Percentiles rank a stretch among this genome's conserved stretches.
phyloP scores from a whole-genome alignment of 1,139 yeast genomes.

The Hyphopichia pseudoburtonii region DNA sequence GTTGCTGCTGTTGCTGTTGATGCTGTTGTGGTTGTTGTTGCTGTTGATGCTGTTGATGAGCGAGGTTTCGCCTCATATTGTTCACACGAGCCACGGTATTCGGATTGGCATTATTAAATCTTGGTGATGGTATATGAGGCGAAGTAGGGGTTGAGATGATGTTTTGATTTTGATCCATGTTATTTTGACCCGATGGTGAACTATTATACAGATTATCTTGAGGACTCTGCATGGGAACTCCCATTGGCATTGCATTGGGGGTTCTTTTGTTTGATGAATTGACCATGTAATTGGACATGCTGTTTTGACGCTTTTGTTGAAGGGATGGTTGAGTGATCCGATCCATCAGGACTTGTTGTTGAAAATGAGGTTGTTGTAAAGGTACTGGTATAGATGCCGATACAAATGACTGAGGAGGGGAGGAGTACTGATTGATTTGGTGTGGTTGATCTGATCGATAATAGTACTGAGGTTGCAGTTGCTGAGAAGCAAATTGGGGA shows the following conservation, averaged over 20 bases:
- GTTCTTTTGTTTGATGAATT: conserved; percentile 37
- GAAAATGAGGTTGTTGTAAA: not conserved
- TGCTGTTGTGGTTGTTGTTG: conserved; percentile 10
- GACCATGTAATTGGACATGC: conserved; percentile 35
- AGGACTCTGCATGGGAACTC: conserved; percentile 14
- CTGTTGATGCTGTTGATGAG: conserved; percentile 13
- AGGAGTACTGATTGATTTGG: too few relatives aligned
- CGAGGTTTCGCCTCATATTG: conserved; percentile 12
- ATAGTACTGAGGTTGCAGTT: not conserved
- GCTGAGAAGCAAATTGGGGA: too few relatives aligned
- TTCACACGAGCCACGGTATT: conserved; percentile 5
- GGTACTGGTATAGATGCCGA: too few relatives aligned
- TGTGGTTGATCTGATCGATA: not conserved
- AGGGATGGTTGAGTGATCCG: conserved; percentile 9
- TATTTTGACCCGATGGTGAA: conserved; percentile 1
- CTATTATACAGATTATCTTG: conserved; percentile 10
- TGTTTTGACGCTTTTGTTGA: conserved; percentile 43
- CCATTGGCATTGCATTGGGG: conserved; percentile 25
- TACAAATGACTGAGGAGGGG: conserved; percentile 1
- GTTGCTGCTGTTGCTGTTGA: conserved; percentile 8
- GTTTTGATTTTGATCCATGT: conserved; percentile 4
- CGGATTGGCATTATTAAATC: conserved; percentile 7
- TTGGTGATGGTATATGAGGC: conserved; percentile 10
- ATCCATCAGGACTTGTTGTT: not conserved
- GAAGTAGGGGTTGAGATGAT: conserved; percentile 8